Base-by-base conservation (phyloP, 805 yeast species). In the Lachancea thermotolerans region DNA sequence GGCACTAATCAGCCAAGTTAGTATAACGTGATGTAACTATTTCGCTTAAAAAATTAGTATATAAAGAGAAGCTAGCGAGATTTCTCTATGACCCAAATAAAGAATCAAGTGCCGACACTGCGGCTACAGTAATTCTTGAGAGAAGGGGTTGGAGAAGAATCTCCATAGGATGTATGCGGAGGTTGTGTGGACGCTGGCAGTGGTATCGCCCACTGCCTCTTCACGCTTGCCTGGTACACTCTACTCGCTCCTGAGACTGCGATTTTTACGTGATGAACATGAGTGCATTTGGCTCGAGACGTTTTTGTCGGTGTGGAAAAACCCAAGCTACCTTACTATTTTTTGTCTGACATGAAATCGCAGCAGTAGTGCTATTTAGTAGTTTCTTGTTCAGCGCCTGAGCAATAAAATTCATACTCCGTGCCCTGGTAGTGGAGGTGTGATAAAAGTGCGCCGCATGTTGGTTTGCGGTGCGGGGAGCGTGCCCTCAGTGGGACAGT, bases 211-310 rank as follows among this genome's bases (percentile, higher is more conserved):
- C 25, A 7, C 25, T 21, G 7, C 25, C 25, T 21, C 25, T 4
- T 21, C 7, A 7, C 25, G 25, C 25, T 21, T 21, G 7, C 7
- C 25, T 21, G 25, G 25, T 21, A 21, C 25, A 21, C 25, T 21
- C 25, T 21, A 21, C 25, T 21, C 25, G 25, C 25, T 21, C 25
- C 25, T 21, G 25, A 21, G 25, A 21, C 25, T 21, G 25, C 25
- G 25, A 4, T 21, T 21, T 21, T 21, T 21, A 21, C 25, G 78
- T 86, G 95, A 86, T 86, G 95, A 86, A 82, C 56, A 71, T 71
- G 96, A 89, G 95, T 87, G 96, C 96, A 89, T 89, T 89, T 89
- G 96, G 96, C 96, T 89, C 96, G 95, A 88, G 96, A 85, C 85
- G 46, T 53, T 49, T 65, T 75, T 73, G 89, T 85, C 89, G 90